Conservation (phyloP, 495 filamentous ascomycete genomes). For the Thermochaetoides thermophila region DNA sequence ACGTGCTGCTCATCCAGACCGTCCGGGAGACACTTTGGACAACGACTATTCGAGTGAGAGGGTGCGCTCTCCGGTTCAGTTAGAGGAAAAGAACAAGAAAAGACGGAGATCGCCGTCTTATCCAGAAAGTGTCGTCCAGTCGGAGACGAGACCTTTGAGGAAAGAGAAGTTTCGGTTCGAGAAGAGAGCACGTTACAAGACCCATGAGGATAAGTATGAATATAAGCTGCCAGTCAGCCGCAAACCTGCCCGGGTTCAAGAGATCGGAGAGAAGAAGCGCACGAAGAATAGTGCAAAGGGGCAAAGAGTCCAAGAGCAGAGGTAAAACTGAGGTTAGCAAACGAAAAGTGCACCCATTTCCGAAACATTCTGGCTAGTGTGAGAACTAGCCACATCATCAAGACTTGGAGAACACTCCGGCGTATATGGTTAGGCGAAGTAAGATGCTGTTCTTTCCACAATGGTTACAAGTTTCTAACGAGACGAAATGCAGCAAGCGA, state of each 20-base stretch:
- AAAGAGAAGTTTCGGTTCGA: too few relatives aligned
- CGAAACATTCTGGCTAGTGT: too few relatives aligned
- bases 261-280: not conserved
- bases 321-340: too few relatives aligned
- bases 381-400: not conserved
- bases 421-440: not conserved
- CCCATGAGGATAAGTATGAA: slow-evolving; percentile 41
- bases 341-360: too few relatives aligned
- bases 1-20: slow-evolving; percentile 9
- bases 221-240: slow-evolving; percentile 24
- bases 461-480: not conserved
- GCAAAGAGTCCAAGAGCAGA: too few relatives aligned
- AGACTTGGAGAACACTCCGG: not conserved
- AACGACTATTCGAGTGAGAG: too few relatives aligned
- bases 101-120: slow-evolving; percentile 3
- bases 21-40: too few relatives aligned
- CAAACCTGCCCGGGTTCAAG: slow-evolving; percentile 14
- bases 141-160: too few relatives aligned
- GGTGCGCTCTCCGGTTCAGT: too few relatives aligned
- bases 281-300: not conserved
- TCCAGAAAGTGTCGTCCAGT: too few relatives aligned
- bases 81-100: slow-evolving; percentile 6
- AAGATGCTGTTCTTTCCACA: not conserved
- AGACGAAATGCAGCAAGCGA: slow-evolving; percentile 1
- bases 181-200: slow-evolving; percentile 46